Base-by-base conservation (phyloP, 2,329 filamentous ascomycete genomes). In the Boeremia exigua region DNA sequence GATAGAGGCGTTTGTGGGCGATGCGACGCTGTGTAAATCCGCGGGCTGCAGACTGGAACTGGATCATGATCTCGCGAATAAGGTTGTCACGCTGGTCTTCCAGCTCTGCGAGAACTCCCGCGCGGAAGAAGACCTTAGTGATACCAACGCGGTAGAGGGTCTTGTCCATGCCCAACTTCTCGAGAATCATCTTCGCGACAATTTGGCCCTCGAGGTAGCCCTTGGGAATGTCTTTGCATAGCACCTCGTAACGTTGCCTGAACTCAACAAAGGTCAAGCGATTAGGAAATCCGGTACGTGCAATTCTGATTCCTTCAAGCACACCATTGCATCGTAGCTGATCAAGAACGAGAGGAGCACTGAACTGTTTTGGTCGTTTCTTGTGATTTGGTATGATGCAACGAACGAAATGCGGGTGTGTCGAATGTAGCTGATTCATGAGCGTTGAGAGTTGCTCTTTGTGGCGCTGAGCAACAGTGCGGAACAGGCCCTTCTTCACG, bases 251-350 rank as follows among this genome's bases (percentile, higher is more conserved):
- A 60, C 95, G 88, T 68, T 96, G 91, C 49, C 95, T 87, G 78
- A 99, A 99, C 71, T 99, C 96, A 2, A 90, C 85, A 73, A 99
- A 99, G 0, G 91, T 85, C 29, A 99, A 82, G 64, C 95, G 85
- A 72, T 99, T 99, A 46, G 95, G 95, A 74, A 99, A 99, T 23
- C 95, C 95, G 5, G 96, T 99, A 40, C 95, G 87, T 23, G 95
- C 95, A 75, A 99, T 99, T 58, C 95, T 87, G 70, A 99, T 99
- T 59, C 95, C 95, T 78, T 99, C 95, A n/a, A 99, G 82, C 2
- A 99, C 95, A 89, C 95, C 95, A 73, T 99, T 99, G 78, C 95
- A 99, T 48, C 95, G 88, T n/a, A 99, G 81, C 74, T 99, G 96
- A 69, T 99, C 95, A 6, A 99, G 83, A 1, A 99, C 96, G n/a